Percentiles rank a stretch among this genome's conserved stretches.
Evolutionary conservation across 108 stramenopile species (phyloP).

Genomic region (Skeletonema tropicum): DNA sequence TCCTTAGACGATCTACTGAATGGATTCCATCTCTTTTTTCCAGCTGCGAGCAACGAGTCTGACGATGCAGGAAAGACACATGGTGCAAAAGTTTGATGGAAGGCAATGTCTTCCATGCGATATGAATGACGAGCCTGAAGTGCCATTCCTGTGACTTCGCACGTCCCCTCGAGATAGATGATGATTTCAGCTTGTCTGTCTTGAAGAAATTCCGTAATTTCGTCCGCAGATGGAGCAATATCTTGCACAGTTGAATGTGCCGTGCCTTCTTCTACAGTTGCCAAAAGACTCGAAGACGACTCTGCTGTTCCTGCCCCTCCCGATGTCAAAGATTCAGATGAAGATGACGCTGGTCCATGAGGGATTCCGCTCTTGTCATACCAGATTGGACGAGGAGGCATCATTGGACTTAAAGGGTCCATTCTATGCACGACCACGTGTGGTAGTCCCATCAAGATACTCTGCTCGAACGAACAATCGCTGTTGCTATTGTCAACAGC

Average conservation of each 20-base stretch:
- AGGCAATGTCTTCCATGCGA: slow-evolving; percentile 77
- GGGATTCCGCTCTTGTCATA: slow-evolving; percentile 66
- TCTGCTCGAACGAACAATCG: slow-evolving; percentile 44
- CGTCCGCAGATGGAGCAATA: slow-evolving; percentile 48
- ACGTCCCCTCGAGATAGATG: slow-evolving; percentile 95
- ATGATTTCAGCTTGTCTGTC: slow-evolving; percentile 94
- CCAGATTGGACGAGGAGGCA: slow-evolving; percentile 68
- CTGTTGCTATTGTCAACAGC: slow-evolving; percentile 17
- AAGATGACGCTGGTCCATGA: slow-evolving; percentile 31
- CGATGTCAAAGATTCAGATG: slow-evolving; percentile 8
- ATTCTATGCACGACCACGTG: slow-evolving; percentile 94
- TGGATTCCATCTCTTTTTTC: slow-evolving; percentile 17
- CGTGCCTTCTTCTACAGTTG: slow-evolving; percentile 31
- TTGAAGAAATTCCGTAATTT: slow-evolving; percentile 66
- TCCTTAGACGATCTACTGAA: slow-evolving; percentile 11
- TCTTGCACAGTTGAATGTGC: background rate
- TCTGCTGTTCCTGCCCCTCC: slow-evolving; percentile 8
- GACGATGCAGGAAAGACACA: slow-evolving; percentile 69
- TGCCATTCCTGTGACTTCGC: slow-evolving; percentile 86
- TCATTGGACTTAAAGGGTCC: slow-evolving; percentile 84
- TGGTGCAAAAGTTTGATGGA: slow-evolving; percentile 85
- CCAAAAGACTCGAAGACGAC: slow-evolving; percentile 9
- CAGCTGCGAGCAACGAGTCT: background rate
- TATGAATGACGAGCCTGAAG: slow-evolving; percentile 96
- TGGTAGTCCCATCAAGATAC: slow-evolving; percentile 93